Base-by-base conservation (phyloP, 2,329 filamentous ascomycete species). In the Verticillium dahliae region DNA sequence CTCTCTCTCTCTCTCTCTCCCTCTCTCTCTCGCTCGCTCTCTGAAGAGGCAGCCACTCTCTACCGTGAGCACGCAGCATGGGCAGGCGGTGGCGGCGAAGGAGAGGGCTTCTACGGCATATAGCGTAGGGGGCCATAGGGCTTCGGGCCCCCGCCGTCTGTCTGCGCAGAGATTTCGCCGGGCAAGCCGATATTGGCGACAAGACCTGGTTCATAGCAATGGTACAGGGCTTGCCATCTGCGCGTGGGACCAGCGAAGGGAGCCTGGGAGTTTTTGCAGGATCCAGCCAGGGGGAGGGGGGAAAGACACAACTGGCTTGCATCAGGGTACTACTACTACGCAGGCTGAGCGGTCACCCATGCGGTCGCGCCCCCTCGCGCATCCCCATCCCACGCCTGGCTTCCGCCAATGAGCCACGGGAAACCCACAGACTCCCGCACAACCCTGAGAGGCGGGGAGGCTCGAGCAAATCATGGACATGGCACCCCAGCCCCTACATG, bases 361-460 rank as follows among this genome's bases (percentile, higher is more conserved):
- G 50, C 55, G 60, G 59, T 55, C 52, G 63, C 63, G 63, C 60
- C 56, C 61, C 52, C 18, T 39, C 60, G 55, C 58, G 18, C 45
- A 52, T 52, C 45, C 45, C 45, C 45, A 52, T 52, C 45, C 45
- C 45, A 52, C 57, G 63, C 54, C 56, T 35, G 52, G 52, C 58
- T 61, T 63, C 64, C 64, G 62, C 64, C 64, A 66, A 61, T 65
- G 63, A 65, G 57, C 56, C 59, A 57, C 61, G 60, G 62, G 55
- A 65, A 60, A 57, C 65, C 64, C 65, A 67, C 64, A 63, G 65
- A 66, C 64, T 67, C 61, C 64, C 65, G 65, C 62, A 60, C 62
- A 66, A 65, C 64, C 64, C 65, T 66, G 62, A 61, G 59, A 58
- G 55, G 38, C 11, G 54, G 45, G 45, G 45, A 27, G 45, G 45